Conservation (phyloP, 495 filamentous ascomycete species). For the Hypoxylon lienhwacheense region DNA sequence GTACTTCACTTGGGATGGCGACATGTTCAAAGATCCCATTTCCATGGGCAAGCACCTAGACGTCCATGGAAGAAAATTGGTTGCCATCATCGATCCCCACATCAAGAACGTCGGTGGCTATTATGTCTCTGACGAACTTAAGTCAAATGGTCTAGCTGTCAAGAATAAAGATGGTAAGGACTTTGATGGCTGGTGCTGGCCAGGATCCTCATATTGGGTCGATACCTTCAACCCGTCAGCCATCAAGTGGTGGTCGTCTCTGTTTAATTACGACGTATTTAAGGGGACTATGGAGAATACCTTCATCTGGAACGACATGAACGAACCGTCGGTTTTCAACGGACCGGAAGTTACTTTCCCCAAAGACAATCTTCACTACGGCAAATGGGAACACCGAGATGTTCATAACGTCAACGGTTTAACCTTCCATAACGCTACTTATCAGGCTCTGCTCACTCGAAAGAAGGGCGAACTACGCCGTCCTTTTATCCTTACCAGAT, state of each 20-base stretch:
- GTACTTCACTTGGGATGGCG: conserved; percentile 94
- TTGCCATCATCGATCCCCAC: conserved; percentile 93
- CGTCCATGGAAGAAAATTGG: conserved; percentile 81
- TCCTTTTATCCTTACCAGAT: conserved; percentile 89
- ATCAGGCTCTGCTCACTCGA: conserved; percentile 75
- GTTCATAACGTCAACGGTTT: conserved; percentile 93
- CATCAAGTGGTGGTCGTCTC: conserved; percentile 80
- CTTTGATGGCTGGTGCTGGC: conserved; percentile 98
- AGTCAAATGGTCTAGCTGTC: conserved; percentile 76
- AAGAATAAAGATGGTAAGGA: conserved; percentile 86
- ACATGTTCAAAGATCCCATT: conserved; percentile 81
- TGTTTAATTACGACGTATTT: conserved; percentile 87
- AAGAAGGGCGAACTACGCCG: conserved; percentile 74
- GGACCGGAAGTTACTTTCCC: conserved; percentile 97
- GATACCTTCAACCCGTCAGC: conserved; percentile 91
- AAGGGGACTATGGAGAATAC: conserved; percentile 79
- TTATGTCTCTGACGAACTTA: conserved; percentile 74
- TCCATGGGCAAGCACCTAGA: conserved; percentile 87
- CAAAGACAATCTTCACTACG: conserved; percentile 91
- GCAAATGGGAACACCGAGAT: conserved; percentile 94
- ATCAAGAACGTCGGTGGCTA: conserved; percentile 90
- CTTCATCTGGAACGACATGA: conserved; percentile 99
- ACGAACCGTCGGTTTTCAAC: conserved; percentile 98
- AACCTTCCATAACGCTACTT: conserved; percentile 92
- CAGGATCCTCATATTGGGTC: conserved; percentile 92